Conservation (phyloP, 441 rosid species). For the Geranium incanum region DNA sequence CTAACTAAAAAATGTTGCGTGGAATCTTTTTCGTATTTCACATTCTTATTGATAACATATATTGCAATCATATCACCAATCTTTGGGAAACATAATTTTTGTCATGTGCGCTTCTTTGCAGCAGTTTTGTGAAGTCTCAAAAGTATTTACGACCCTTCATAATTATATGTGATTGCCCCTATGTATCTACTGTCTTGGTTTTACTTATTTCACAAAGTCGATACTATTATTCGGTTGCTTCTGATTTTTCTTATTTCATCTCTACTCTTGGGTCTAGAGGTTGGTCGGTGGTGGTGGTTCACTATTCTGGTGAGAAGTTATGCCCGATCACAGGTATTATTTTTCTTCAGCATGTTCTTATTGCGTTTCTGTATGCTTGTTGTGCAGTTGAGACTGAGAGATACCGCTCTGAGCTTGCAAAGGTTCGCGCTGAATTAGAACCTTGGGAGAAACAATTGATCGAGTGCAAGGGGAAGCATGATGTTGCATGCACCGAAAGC, state of each 20-base stretch:
- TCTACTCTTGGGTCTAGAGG: not conserved
- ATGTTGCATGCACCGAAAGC: slow-evolving; percentile 72
- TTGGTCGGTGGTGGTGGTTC: not conserved
- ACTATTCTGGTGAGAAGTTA: not conserved
- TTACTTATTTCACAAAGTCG: not conserved
- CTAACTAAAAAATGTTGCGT: not conserved
- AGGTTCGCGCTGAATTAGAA: slow-evolving; percentile 72
- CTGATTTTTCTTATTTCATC: not conserved
- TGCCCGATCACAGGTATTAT: not conserved
- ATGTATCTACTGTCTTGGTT: not conserved
- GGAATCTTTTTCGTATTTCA: not conserved
- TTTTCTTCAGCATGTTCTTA: not conserved
- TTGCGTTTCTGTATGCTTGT: slow-evolving; percentile 19
- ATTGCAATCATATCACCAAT: not conserved
- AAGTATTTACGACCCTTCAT: not conserved
- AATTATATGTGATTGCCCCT: not conserved
- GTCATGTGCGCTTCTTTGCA: not conserved
- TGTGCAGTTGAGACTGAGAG: slow-evolving; percentile 73
- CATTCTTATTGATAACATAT: not conserved
- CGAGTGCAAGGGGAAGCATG: slow-evolving; percentile 82
- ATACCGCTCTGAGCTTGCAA: slow-evolving; percentile 65
- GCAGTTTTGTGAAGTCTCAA: not conserved
- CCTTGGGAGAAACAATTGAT: slow-evolving; percentile 89
- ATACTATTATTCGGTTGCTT: not conserved
- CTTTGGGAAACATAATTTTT: not conserved